A percentile compares a stretch with the other conserved stretches of the same genome.
Conservation (phyloP, 202 grass and related monocot genomes). For the Miscanthus sacchariflorus region DNA sequence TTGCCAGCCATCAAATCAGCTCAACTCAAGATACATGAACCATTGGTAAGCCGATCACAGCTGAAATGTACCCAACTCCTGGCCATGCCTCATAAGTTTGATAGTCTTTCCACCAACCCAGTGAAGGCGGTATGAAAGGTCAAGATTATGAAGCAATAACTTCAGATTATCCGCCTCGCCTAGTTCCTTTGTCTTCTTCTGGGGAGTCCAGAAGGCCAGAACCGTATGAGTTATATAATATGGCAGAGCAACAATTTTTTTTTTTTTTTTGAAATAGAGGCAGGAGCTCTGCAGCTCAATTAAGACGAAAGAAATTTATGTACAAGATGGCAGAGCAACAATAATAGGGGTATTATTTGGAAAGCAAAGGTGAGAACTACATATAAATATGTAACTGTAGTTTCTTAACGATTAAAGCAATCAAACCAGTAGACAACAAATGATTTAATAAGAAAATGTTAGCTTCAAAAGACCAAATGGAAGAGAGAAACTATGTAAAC, state of each 20-base stretch:
- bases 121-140: conserved; percentile 85
- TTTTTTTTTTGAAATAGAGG: no score
- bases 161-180: conserved; percentile 75
- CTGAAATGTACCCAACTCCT: conserved; percentile 90
- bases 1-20: background rate
- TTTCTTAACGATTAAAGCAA: conserved; percentile 6
- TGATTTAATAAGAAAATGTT: conserved; percentile 11
- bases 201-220: conserved; percentile 32
- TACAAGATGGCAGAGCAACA: conserved; percentile 4
- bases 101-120: conserved; percentile 77
- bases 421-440: background rate
- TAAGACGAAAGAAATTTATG: no score
- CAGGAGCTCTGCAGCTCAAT: no score
- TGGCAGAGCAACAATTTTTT: background rate
- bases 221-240: conserved; percentile 18
- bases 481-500: conserved; percentile 8
- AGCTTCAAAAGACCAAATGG: conserved; percentile 2
- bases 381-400: background rate
- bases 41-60: conserved; percentile 56
- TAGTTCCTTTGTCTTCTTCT: conserved; percentile 63
- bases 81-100: conserved; percentile 71
- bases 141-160: conserved; percentile 83
- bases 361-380: conserved; percentile 5
- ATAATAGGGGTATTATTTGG: background rate
- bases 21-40: conserved; percentile 43